Conservation (phyloP, 2,329 filamentous ascomycete genomes). For the Neonectria faginata region DNA sequence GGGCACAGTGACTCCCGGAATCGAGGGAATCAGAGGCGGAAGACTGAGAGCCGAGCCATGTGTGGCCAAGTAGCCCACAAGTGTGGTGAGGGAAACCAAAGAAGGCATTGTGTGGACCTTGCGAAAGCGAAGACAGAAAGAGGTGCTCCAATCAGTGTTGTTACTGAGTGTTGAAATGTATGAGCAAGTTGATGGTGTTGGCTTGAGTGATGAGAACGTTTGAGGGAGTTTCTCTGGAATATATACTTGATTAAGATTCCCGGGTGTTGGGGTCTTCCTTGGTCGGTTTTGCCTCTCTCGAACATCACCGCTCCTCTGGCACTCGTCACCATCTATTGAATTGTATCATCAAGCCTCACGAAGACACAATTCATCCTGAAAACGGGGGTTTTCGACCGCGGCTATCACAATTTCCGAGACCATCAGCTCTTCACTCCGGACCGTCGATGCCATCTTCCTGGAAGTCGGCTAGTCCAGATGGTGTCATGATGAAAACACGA, state of each 20-base stretch:
- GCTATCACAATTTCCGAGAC: slow-evolving; percentile 36
- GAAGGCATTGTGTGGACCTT: slow-evolving; percentile 32
- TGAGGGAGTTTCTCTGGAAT: slow-evolving; percentile 38
- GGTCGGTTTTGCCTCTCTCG: neutral
- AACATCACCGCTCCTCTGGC: neutral
- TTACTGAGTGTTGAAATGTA: neutral
- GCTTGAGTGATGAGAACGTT: slow-evolving; percentile 32
- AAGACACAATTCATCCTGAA: slow-evolving; percentile 34
- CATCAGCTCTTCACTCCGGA: neutral
- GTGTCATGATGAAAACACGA: slow-evolving; percentile 27
- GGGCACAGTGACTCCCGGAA: slow-evolving; percentile 69
- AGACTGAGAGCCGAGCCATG: slow-evolving; percentile 51
- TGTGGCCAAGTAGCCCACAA: slow-evolving; percentile 34
- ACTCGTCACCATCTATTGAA: neutral
- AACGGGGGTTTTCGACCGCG: neutral
- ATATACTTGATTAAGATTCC: slow-evolving; percentile 28
- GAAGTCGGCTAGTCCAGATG: slow-evolving; percentile 31
- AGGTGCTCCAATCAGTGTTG: neutral
- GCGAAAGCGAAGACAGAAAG: slow-evolving; percentile 7
- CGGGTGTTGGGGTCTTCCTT: neutral
- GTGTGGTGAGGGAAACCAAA: slow-evolving; percentile 34
- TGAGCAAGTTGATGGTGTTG: slow-evolving; percentile 40
- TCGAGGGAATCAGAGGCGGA: slow-evolving; percentile 67
- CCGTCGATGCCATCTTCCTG: slow-evolving; percentile 18
- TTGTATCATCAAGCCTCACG: slow-evolving; percentile 40